Evolutionary conservation across 768 basidiomycete genomes (phyloP).

Genomic region (Chiua virens): DNA sequence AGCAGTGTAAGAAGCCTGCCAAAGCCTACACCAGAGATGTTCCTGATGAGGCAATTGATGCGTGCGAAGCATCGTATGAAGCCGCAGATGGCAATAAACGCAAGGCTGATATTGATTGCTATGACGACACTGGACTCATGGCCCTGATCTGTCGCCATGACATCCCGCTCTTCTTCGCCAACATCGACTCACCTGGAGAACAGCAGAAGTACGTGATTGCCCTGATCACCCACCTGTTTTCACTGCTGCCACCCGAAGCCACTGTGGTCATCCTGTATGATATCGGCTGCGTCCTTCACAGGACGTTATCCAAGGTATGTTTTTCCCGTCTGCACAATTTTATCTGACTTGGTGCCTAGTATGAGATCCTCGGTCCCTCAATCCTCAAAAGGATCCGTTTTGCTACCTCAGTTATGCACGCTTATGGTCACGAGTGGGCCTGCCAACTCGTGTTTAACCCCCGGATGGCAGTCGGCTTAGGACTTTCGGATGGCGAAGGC

Average conservation of each 20-base stretch:
- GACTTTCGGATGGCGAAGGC: too few species aligned
- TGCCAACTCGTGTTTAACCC: too few species aligned
- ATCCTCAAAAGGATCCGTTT: too few species aligned
- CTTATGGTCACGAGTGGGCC: too few species aligned
- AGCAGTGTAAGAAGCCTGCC: constrained; percentile 14
- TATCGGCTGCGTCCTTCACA: constrained; percentile 36
- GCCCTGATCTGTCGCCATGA: constrained; percentile 37
- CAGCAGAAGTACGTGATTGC: constrained; percentile 36
- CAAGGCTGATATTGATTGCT: constrained; percentile 16
- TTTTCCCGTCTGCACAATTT: too few species aligned
- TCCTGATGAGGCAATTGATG: constrained; percentile 35
- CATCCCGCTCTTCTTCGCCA: constrained; percentile 39
- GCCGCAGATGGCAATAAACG: constrained; percentile 2
- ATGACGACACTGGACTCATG: constrained; percentile 39
- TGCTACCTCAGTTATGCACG: too few species aligned
- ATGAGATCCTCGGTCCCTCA: too few species aligned
- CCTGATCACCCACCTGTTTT: constrained; percentile 31
- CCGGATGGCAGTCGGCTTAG: too few species aligned
- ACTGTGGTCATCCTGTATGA: constrained; percentile 33
- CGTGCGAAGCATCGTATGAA: constrained; percentile 29
- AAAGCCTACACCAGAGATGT: constrained; percentile 13
- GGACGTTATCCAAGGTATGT: constrained; percentile 26
- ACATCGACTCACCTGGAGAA: constrained; percentile 9
- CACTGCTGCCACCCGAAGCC: constrained; percentile 29
- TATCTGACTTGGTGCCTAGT: too few species aligned